Base-by-base conservation (phyloP, 139 green algal genomes). In the Chlamydomonas asymmetrica region DNA sequence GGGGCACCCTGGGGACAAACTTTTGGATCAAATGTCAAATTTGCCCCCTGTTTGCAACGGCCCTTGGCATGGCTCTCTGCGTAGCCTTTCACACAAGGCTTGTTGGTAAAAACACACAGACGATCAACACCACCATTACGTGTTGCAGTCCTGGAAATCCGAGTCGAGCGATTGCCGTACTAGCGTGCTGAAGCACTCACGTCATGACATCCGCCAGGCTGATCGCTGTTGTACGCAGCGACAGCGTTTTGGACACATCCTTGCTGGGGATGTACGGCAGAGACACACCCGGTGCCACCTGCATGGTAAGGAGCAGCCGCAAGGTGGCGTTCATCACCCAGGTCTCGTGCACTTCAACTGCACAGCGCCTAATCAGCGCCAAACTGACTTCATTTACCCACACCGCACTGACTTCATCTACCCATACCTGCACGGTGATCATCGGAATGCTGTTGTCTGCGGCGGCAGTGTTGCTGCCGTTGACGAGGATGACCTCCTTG, bases 161-260 rank as follows among this genome's bases (percentile, higher is more conserved):
- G n/a, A n/a, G n/a, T n/a, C n/a, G n/a, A n/a, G n/a, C n/a, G n/a
- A n/a, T n/a, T 52, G 31, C 82, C 82, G 92, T 89, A 69, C 88
- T 86, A 9, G 83, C 81, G 32, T 89, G 78, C 56, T 92, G 63
- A 43, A 94, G 76, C 34, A 67, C 48, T 25, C 38, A 73, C 49
- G 48, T 34, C 66, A 82, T 27, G 13, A 82, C 62, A 40, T 87
- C 82, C 40, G 56, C 40, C 60, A 88, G 71, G 0, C 71, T 65
- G 35, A 85, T 85, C 37, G 75, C 71, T 0, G 78, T 88, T 52
- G 70, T 83, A 16, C 79, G 71, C 69, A 87, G 70, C 16, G 63
- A 78, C 38, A 84, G 59, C 43, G 82, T 87, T 64, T 82, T 84
- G 57, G 67, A 32, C 16, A 49, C 39, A 25, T 62, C 43, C n/a